Evolutionary conservation across 306 rosid species (phyloP).

Genomic region (Quercus bicolor): DNA sequence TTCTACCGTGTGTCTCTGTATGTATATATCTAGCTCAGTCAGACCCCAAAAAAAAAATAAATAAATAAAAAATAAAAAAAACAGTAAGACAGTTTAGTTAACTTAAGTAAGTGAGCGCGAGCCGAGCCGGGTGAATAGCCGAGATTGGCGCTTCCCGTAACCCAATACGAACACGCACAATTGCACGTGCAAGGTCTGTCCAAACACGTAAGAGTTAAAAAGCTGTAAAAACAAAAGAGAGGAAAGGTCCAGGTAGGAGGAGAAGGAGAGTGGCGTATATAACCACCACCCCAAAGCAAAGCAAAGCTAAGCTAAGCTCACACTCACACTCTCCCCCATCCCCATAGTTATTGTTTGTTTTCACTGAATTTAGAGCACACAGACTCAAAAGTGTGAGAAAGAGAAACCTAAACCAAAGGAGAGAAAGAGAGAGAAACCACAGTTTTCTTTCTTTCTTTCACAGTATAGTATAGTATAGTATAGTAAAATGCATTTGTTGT

Average conservation of each 20-base stretch:
- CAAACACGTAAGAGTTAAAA: conserved; percentile 15
- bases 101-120: conserved; percentile 22
- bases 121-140: conserved; percentile 62
- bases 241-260: neutral
- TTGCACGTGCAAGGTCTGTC: conserved; percentile 59
- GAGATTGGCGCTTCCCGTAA: conserved; percentile 49
- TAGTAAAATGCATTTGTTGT: too few species aligned
- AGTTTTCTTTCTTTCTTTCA: too few species aligned
- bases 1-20: too few species aligned
- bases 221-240: neutral
- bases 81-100: neutral
- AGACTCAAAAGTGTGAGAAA: too few species aligned
- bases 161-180: conserved; percentile 44
- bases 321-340: neutral
- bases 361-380: too few species aligned
- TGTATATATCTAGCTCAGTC: neutral
- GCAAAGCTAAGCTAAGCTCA: too few species aligned
- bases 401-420: neutral
- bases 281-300: conserved; percentile 18
- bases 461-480: too few species aligned
- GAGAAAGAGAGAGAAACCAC: neutral
- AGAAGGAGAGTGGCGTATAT: conserved; percentile 32
- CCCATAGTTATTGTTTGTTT: neutral
- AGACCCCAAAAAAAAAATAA: neutral
- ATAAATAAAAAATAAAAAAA: too few species aligned